Percentiles rank a stretch among this genome's conserved stretches.
phyloP scores from a whole-genome alignment of 257 asterid genomes.

The Datura wrightii region DNA sequence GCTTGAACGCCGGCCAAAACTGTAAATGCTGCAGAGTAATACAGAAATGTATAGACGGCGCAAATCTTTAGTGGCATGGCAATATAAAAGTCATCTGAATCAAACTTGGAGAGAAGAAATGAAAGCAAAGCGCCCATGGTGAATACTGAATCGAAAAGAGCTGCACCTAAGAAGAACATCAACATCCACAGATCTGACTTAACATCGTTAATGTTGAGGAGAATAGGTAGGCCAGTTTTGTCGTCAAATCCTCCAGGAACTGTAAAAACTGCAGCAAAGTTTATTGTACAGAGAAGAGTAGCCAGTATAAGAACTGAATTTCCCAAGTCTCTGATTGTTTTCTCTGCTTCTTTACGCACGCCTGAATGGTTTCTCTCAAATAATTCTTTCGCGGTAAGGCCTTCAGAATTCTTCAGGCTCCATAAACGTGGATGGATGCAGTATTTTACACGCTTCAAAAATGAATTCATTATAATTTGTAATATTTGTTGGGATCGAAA shows the following conservation, averaged over 20 bases:
- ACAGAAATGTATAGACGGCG: neutral
- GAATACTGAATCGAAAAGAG: neutral
- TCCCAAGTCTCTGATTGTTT: conserved; percentile 11
- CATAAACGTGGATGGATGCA: neutral
- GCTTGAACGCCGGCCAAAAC: conserved; percentile 10
- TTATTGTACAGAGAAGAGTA: conserved; percentile 12
- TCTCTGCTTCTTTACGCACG: neutral
- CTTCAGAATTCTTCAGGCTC: neutral
- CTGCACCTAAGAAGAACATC: neutral
- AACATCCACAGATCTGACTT: neutral
- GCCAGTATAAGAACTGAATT: neutral
- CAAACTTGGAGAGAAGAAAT: neutral
- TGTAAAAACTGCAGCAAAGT: conserved; percentile 24
- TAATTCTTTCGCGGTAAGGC: neutral
- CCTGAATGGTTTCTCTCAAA: neutral
- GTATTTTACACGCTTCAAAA: neutral
- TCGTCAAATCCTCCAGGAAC: conserved; percentile 29
- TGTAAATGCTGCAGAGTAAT: neutral
- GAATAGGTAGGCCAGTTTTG: neutral
- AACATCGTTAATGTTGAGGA: neutral
- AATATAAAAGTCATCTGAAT: conserved; percentile 24
- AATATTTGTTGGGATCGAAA: too few relatives aligned
- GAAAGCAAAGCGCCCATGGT: neutral
- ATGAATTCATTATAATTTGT: neutral
- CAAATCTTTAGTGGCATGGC: neutral